Evolutionary conservation across 2,329 filamentous ascomycete species (phyloP).

Genomic region (Berkeleyomyces basicola): DNA sequence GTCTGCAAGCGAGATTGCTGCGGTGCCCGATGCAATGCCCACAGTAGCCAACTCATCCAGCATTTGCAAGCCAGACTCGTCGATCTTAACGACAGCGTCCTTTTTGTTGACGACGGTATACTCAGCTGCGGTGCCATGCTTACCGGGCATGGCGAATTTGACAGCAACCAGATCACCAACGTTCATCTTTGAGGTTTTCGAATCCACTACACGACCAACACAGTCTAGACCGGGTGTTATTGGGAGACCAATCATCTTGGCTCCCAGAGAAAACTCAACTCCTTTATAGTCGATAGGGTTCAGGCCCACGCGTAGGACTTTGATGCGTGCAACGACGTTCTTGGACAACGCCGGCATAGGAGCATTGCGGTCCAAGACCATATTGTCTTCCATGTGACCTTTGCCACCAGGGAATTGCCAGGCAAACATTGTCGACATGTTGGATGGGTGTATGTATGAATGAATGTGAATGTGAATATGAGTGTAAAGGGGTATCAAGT

Average conservation of each 20-base stretch:
- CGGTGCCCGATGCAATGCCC: slow-evolving; percentile 25
- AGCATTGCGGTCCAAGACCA: slow-evolving; percentile 16
- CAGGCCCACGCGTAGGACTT: slow-evolving; percentile 26
- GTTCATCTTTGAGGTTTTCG: slow-evolving; percentile 19
- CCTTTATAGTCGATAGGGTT: slow-evolving; percentile 37
- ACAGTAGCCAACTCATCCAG: slow-evolving; percentile 34
- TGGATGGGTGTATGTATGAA: background rate
- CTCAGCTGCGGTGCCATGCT: slow-evolving; percentile 28
- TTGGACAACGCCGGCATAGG: slow-evolving; percentile 15
- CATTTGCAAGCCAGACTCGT: slow-evolving; percentile 18
- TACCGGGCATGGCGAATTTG: slow-evolving; percentile 17
- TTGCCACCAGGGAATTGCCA: slow-evolving; percentile 15
- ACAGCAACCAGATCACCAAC: slow-evolving; percentile 30
- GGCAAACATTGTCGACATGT: slow-evolving; percentile 13
- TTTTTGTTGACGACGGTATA: slow-evolving; percentile 23
- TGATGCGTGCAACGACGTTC: slow-evolving; percentile 25
- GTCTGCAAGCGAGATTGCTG: background rate
- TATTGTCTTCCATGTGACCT: slow-evolving; percentile 17
- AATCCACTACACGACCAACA: slow-evolving; percentile 29
- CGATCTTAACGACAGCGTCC: slow-evolving; percentile 5
- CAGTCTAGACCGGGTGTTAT: slow-evolving; percentile 34
- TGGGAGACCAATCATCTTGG: slow-evolving; percentile 26
- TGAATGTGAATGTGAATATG: background rate
- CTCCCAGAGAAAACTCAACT: slow-evolving; percentile 17
- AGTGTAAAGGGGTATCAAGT: background rate